Percentiles rank a stretch among this genome's conserved stretches.
Evolutionary conservation across 2,329 filamentous ascomycete genomes (phyloP).

Genomic region (Sordariomycetes sp.): DNA sequence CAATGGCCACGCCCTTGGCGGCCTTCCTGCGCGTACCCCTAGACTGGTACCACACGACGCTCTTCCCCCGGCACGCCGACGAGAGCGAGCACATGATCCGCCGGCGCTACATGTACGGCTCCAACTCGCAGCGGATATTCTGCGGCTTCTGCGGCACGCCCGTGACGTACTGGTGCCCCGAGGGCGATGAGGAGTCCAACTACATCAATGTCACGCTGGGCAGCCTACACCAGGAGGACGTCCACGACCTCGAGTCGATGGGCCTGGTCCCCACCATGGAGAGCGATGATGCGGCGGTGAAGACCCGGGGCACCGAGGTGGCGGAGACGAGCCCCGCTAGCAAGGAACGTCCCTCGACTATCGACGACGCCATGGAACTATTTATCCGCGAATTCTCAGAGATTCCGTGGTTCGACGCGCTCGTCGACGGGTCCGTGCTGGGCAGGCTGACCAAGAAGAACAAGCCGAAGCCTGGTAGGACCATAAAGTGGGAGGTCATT

Average conservation of each 20-base stretch:
- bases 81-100: constrained; percentile 58
- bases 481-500: constrained; percentile 2
- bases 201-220: constrained; percentile 75
- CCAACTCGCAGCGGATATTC: constrained; percentile 47
- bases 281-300: constrained; percentile 12
- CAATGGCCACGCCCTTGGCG: constrained; percentile 59
- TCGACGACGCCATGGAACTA: constrained; percentile 7
- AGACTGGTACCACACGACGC: constrained; percentile 65
- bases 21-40: constrained; percentile 77
- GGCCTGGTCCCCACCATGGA: constrained; percentile 49
- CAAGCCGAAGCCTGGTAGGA: not conserved
- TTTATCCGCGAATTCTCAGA: constrained; percentile 15
- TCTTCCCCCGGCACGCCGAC: constrained; percentile 63
- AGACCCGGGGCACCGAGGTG: not conserved
- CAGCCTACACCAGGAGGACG: constrained; percentile 57
- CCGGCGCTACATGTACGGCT: constrained; percentile 49
- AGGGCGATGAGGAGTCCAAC: constrained; percentile 55
- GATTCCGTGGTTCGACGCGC: constrained; percentile 67
- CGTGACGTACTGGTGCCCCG: constrained; percentile 71
- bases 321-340: constrained; percentile 11
- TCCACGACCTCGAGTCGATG: constrained; percentile 60
- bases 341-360: constrained; percentile 13
- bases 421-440: constrained; percentile 3
- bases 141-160: constrained; percentile 88
- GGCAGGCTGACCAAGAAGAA: not conserved